These are phyloP conservation scores for Fusarium pilosicola DNA, from an alignment of 2,329 filamentous ascomycete genomes.

Conservation along the genomic window DNA sequence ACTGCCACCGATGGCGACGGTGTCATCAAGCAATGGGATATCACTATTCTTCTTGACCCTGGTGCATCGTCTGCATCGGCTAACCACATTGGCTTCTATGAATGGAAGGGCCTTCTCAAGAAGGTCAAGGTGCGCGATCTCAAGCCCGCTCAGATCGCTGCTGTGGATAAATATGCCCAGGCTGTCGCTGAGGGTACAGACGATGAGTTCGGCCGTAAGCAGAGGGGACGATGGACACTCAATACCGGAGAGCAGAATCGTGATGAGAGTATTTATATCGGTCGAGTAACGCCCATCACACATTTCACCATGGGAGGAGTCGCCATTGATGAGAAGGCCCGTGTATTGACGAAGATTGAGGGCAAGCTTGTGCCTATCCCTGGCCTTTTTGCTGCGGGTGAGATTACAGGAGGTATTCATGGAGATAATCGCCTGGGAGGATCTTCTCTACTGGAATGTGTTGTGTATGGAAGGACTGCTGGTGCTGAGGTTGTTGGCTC, in stretches of 20 bases:
- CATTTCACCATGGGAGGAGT: constrained; percentile 76
- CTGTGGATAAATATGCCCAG: constrained; percentile 61
- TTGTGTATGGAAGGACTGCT: constrained; percentile 69
- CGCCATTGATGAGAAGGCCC: constrained; percentile 62
- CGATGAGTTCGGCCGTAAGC: constrained; percentile 59
- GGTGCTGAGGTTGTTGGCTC: constrained; percentile 49
- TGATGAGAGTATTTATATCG: constrained; percentile 66
- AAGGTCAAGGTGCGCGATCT: constrained; percentile 66
- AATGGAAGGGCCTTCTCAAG: constrained; percentile 68
- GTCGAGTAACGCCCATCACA: constrained; percentile 69
- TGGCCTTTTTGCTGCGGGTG: constrained; percentile 71
- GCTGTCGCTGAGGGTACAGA: constrained; percentile 52
- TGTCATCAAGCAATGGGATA: constrained; percentile 63
- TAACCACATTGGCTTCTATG: constrained; percentile 70
- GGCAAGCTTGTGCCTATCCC: constrained; percentile 56
- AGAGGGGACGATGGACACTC: constrained; percentile 67
- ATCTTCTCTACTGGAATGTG: constrained; percentile 70
- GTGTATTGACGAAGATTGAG: constrained; percentile 56
- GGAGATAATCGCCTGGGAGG: constrained; percentile 71
- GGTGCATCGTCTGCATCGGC: constrained; percentile 62
- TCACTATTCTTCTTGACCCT: constrained; percentile 68
- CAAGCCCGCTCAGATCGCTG: constrained; percentile 49
- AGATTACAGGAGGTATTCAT: constrained; percentile 72
- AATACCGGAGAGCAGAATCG: constrained; percentile 53
- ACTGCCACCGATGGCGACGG: constrained; percentile 45